phyloP scores from a whole-genome alignment of 2,329 filamentous ascomycete genomes.

The Monascus ruber region DNA sequence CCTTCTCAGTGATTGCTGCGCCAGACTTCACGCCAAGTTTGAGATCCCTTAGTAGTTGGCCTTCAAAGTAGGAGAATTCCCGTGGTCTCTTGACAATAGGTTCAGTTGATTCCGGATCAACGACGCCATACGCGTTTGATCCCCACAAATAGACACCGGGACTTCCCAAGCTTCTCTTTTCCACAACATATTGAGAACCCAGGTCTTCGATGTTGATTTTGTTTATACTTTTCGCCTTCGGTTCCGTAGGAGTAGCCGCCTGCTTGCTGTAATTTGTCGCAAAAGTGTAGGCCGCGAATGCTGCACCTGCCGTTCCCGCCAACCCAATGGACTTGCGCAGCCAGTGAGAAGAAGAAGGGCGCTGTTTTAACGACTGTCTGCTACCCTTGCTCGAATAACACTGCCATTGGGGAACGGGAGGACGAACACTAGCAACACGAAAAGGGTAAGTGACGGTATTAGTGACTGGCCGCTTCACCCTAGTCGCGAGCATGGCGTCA shows the following conservation, averaged over 20 bases:
- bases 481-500: slow-evolving; percentile 17
- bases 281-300: slow-evolving; percentile 22
- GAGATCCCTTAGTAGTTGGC: slow-evolving; percentile 70
- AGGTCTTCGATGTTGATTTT: slow-evolving; percentile 46
- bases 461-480: slow-evolving; percentile 13
- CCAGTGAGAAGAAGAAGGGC: slow-evolving; percentile 14
- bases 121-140: slow-evolving; percentile 73
- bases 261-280: slow-evolving; percentile 10
- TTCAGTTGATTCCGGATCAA: slow-evolving; percentile 71
- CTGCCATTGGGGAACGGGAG: slow-evolving; percentile 13
- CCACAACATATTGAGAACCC: slow-evolving; percentile 77
- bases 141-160: slow-evolving; percentile 94
- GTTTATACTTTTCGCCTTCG: slow-evolving; percentile 10
- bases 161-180: slow-evolving; percentile 67
- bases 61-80: slow-evolving; percentile 72
- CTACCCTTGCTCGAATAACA: slow-evolving; percentile 18
- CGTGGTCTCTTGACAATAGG: slow-evolving; percentile 66
- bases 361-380: slow-evolving; percentile 4
- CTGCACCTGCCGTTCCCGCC: slow-evolving; percentile 19
- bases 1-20: slow-evolving; percentile 75
- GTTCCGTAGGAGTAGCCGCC: slow-evolving; percentile 7
- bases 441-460: slow-evolving; percentile 11
- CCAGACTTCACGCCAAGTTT: slow-evolving; percentile 76
- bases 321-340: slow-evolving; percentile 20
- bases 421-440: slow-evolving; percentile 10